A percentile compares a stretch with the other conserved stretches of the same genome.
phyloP scores from a whole-genome alignment of 495 filamentous ascomycete genomes.

The Podospora conica region DNA sequence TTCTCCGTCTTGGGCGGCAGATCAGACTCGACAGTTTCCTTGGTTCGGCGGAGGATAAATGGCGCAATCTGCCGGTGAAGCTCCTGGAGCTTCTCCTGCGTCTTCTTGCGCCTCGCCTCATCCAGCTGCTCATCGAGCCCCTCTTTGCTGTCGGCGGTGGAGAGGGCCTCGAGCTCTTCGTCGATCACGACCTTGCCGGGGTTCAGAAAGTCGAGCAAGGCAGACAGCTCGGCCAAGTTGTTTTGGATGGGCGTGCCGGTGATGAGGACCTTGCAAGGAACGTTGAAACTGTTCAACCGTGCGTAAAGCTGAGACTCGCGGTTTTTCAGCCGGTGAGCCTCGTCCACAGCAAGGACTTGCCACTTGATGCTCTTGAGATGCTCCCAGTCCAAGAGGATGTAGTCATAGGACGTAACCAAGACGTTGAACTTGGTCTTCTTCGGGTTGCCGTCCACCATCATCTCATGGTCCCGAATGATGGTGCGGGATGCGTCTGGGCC shows the following conservation, averaged over 20 bases:
- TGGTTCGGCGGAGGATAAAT: conserved; percentile 93
- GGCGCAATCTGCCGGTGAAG: conserved; percentile 72
- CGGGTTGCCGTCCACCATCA: conserved; percentile 74
- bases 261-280: conserved; percentile 81
- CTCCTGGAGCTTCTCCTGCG: conserved; percentile 47
- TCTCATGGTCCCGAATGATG: conserved; percentile 80
- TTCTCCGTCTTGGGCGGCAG: conserved; percentile 95
- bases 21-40: conserved; percentile 93
- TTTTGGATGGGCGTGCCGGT: conserved; percentile 98
- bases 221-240: conserved; percentile 83
- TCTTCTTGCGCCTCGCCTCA: conserved; percentile 30
- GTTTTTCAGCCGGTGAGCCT: conserved; percentile 96
- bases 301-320: conserved; percentile 85
- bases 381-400: conserved; percentile 70
- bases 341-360: conserved; percentile 94
- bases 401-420: conserved; percentile 92
- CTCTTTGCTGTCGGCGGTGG: conserved; percentile 36
- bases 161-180: conserved; percentile 68
- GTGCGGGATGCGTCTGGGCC: conserved; percentile 75
- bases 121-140: conserved; percentile 24
- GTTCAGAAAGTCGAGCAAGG: conserved; percentile 92
- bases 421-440: conserved; percentile 91
- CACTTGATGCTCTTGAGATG: conserved; percentile 85
- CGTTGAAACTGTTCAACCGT: conserved; percentile 76
- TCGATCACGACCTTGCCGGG: conserved; percentile 83